A percentile compares a stretch with the other conserved stretches of the same genome.
Conservation (phyloP, 176 grass and related monocot genomes). For the Chrysopogon serrulatus region DNA sequence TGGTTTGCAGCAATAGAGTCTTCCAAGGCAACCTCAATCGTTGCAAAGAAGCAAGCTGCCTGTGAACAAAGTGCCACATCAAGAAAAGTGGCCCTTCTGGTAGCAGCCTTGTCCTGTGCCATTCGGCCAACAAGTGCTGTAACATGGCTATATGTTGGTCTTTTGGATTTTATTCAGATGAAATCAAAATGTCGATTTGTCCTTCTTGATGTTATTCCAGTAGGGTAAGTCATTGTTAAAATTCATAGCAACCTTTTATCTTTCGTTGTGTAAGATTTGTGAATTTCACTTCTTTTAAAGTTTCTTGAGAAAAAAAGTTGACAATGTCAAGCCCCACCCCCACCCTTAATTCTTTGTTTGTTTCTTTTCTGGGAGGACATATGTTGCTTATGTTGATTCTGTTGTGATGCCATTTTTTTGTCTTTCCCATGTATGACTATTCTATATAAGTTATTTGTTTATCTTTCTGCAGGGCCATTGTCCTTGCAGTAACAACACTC, state of each 20-base stretch:
- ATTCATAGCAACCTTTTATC: neutral
- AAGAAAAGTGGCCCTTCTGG: constrained; percentile 68
- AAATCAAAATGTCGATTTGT: constrained; percentile 55
- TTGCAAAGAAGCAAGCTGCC: constrained; percentile 2
- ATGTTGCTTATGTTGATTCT: neutral
- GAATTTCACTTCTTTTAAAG: neutral
- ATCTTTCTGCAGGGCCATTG: constrained; percentile 49
- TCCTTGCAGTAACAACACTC: constrained; percentile 65
- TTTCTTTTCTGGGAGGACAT: neutral
- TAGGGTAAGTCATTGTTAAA: constrained; percentile 47
- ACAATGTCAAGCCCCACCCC: neutral
- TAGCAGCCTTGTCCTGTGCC: constrained; percentile 80
- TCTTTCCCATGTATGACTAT: neutral
- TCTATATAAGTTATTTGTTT: neutral
- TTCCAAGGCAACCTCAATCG: constrained; percentile 26
- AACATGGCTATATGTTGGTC: constrained; percentile 82
- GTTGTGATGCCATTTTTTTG: neutral
- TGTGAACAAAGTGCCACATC: constrained; percentile 29
- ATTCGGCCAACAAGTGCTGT: constrained; percentile 91
- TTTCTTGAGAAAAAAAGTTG: too few species aligned
- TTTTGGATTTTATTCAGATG: constrained; percentile 73
- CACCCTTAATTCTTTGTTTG: neutral
- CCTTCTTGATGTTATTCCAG: constrained; percentile 64
- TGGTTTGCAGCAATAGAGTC: constrained; percentile 62
- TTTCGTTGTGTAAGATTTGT: neutral